Base-by-base conservation (phyloP, 2,329 filamentous ascomycete species). In the Gliomastix tumulicola region DNA sequence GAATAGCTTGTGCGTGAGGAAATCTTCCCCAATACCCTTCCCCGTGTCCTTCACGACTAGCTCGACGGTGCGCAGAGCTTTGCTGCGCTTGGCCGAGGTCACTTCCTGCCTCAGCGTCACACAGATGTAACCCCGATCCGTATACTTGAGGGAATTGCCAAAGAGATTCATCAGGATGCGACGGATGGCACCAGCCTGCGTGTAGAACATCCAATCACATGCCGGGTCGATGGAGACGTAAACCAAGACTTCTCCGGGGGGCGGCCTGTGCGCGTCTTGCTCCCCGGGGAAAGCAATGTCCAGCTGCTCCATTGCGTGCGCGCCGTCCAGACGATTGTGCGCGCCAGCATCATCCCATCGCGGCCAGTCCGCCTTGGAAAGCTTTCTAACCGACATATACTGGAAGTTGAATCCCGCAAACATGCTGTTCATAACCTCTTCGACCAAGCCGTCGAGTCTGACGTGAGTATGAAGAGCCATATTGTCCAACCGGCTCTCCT, bases 141-240 rank as follows among this genome's bases (percentile, higher is more conserved):
- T 82, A 40, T 78, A 81, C 46, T 81, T 82, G 44, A 82, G 62
- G 0, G 77, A 64, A 46, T 82, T 82, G 8, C 75, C 74, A 22
- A 80, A 69, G 0, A 82, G 42, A 30, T 82, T 82, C 73, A 80
- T 77, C 17, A 81, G 59, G 18, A 82, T 71, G 1, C 75, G 65
- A 11, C 64, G 55, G 9, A 65, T 42, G 0, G 63, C 63, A 1
- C 76, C 76, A 0, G 72, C 64, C 32, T 79, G 70, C 0, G 69
- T 68, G n/a, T 66, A 59, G 45, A 76, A 77, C 2, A 57, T 53
- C 74, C 76, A 81, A 9, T 49, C 62, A 44, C 36, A 62, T 42
- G 17, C 60, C 39, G 49, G 62, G 4, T 69, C 63, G 12, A 79
- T 65, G 43, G 74, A 66, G 6, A 76, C 53, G 15, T 70, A 60